phyloP scores from a whole-genome alignment of 805 yeast species.

The Starmerella cellae region DNA sequence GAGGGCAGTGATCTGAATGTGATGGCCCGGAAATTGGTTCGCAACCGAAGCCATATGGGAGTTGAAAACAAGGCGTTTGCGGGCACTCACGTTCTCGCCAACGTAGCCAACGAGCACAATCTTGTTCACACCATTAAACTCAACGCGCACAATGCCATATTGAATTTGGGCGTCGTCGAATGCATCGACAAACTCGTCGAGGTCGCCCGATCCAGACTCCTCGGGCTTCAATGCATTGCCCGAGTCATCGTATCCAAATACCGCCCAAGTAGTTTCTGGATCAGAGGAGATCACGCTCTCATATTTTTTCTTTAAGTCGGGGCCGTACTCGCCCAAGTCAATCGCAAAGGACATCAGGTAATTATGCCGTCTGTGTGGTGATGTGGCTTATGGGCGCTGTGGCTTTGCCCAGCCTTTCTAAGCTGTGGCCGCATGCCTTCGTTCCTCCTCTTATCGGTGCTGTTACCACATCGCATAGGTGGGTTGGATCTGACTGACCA shows the following conservation, averaged over 20 bases:
- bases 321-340: constrained; percentile 53
- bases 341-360: constrained; percentile 30
- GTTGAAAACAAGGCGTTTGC: constrained; percentile 32
- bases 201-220: constrained; percentile 46
- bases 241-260: constrained; percentile 59
- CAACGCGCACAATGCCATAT: constrained; percentile 77
- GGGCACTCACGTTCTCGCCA: constrained; percentile 80
- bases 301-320: constrained; percentile 61
- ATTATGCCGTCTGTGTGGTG: too few species aligned
- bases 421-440: too few species aligned
- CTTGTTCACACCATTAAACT: constrained; percentile 83
- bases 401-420: too few species aligned
- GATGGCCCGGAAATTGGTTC: constrained; percentile 50
- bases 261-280: constrained; percentile 55
- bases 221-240: constrained; percentile 33
- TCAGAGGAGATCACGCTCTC: constrained; percentile 70
- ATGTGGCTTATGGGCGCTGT: neutral
- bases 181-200: constrained; percentile 63
- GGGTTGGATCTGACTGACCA: too few species aligned
- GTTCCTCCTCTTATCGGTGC: too few species aligned
- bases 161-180: constrained; percentile 82
- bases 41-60: constrained; percentile 32
- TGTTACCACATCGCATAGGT: too few species aligned
- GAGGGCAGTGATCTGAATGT: constrained; percentile 94
- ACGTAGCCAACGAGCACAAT: constrained; percentile 78